These are phyloP conservation scores for Cicer yamashitae DNA, from an alignment of 306 rosid species.

Conservation along the genomic window DNA sequence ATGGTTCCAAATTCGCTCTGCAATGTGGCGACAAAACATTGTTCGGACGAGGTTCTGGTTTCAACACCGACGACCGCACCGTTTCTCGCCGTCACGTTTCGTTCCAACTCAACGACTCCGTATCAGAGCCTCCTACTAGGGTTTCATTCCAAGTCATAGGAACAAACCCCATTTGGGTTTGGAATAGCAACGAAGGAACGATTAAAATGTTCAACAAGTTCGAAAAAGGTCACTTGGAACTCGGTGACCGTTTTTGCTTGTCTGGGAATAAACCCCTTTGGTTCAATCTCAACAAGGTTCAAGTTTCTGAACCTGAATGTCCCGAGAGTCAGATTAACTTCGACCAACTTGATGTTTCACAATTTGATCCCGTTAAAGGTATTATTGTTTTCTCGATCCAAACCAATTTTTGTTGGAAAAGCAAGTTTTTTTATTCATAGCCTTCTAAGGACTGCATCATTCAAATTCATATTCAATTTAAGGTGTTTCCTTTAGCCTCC, in stretches of 20 bases:
- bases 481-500: not conserved
- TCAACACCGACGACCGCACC: constrained; percentile 57
- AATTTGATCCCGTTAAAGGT: constrained; percentile 82
- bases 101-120: constrained; percentile 40
- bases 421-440: not conserved
- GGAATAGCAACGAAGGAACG: constrained; percentile 37
- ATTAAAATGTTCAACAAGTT: constrained; percentile 58
- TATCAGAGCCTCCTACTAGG: constrained; percentile 44
- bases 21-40: constrained; percentile 16
- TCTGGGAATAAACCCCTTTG: constrained; percentile 61
- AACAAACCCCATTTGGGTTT: constrained; percentile 81
- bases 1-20: constrained; percentile 51
- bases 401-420: not conserved
- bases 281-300: constrained; percentile 55
- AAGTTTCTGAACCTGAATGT: constrained; percentile 38
- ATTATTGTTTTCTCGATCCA: not conserved
- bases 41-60: constrained; percentile 72
- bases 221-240: constrained; percentile 63
- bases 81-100: constrained; percentile 74
- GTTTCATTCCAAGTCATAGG: constrained; percentile 79
- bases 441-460: not conserved
- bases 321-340: constrained; percentile 39
- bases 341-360: constrained; percentile 58
- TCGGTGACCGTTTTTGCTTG: constrained; percentile 75
- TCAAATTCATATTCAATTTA: not conserved